Percentiles rank a stretch among this genome's conserved stretches.
Evolutionary conservation across 805 yeast species (phyloP).

Genomic region (Ogataea salicorniae): DNA sequence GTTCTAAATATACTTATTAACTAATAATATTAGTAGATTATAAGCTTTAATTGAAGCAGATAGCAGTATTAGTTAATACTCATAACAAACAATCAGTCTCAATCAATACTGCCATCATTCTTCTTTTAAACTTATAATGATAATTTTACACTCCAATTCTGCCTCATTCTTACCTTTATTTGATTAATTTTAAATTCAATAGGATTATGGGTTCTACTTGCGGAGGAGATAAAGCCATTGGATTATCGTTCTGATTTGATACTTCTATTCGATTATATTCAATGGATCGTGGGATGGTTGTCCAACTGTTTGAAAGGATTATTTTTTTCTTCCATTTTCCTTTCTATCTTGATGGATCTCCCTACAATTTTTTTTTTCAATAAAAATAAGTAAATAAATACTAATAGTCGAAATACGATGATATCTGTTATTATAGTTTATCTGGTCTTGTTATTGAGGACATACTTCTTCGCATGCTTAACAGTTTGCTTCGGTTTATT

Average conservation of each 20-base stretch:
- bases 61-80: background rate
- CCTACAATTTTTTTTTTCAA: conserved; percentile 10
- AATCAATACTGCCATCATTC: background rate
- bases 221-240: conserved; percentile 28
- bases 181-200: conserved; percentile 15
- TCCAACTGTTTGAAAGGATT: conserved; percentile 1
- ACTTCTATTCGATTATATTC: conserved; percentile 18
- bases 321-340: background rate
- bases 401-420: background rate
- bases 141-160: conserved; percentile 24
- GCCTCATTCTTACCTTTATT: conserved; percentile 21
- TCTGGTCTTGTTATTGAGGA: no score
- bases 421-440: no score
- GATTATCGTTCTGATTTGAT: conserved; percentile 19
- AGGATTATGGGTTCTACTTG: conserved; percentile 30
- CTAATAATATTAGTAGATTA: background rate
- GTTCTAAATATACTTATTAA: no score
- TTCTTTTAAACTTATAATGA: background rate
- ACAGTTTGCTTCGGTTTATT: no score
- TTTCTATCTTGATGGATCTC: conserved; percentile 5
- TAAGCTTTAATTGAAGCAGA: conserved; percentile 1
- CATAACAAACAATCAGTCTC: background rate
- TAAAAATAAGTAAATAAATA: no score
- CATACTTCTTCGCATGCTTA: no score
- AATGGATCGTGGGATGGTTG: conserved; percentile 22